A percentile compares a stretch with the other conserved stretches of the same genome.
These are phyloP conservation scores for Leccinum holopus DNA, from an alignment of 1,284 basidiomycete species.

Conservation along the genomic window DNA sequence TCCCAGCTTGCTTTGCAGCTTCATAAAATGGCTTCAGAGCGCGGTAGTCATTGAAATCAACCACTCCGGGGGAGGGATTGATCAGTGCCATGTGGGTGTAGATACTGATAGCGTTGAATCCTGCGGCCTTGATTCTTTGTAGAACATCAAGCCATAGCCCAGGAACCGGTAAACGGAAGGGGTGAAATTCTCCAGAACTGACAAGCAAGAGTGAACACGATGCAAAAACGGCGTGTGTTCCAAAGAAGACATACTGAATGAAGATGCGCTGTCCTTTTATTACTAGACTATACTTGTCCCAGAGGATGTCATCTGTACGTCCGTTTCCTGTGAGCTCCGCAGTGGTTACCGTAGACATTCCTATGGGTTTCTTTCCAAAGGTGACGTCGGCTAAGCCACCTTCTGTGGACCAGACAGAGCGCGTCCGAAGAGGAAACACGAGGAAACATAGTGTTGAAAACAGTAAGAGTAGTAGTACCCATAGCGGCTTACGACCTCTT, in stretches of 20 bases:
- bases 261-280: constrained; percentile 36
- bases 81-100: constrained; percentile 75
- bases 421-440: constrained; percentile 11
- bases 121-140: constrained; percentile 78
- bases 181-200: constrained; percentile 77
- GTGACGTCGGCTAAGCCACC: not conserved
- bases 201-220: constrained; percentile 4
- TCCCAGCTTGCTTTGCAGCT: constrained; percentile 57
- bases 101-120: constrained; percentile 74
- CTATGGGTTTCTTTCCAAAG: not conserved
- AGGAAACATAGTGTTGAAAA: constrained; percentile 26
- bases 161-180: constrained; percentile 78
- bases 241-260: constrained; percentile 28
- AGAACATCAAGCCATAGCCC: constrained; percentile 80
- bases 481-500: constrained; percentile 9
- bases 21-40: constrained; percentile 69
- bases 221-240: not conserved
- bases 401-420: constrained; percentile 3
- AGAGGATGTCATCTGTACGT: constrained; percentile 33
- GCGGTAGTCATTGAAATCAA: constrained; percentile 71
- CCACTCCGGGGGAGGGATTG: constrained; percentile 71
- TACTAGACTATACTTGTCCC: constrained; percentile 34
- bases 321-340: constrained; percentile 29
- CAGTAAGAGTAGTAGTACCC: constrained; percentile 15
- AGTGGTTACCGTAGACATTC: not conserved